phyloP scores from a whole-genome alignment of 2,329 filamentous ascomycete genomes.

The Cercospora beticola region DNA sequence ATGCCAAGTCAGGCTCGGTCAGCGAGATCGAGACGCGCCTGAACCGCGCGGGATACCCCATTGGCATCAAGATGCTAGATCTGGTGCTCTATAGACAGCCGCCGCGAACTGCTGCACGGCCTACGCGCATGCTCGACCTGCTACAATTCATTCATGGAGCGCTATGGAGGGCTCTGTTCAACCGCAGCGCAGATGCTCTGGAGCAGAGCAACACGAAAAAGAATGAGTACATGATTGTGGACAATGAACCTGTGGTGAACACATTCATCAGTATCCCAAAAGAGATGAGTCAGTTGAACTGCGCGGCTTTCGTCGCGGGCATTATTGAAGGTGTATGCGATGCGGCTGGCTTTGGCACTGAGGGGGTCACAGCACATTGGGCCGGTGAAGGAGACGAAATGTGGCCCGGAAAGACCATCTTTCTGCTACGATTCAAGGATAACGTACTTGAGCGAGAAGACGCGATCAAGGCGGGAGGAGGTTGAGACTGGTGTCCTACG shows the following conservation, averaged over 20 bases:
- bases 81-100: slow-evolving; percentile 85
- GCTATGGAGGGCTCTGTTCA: slow-evolving; percentile 90
- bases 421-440: slow-evolving; percentile 87
- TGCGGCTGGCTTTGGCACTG: slow-evolving; percentile 80
- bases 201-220: slow-evolving; percentile 84
- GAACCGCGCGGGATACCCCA: slow-evolving; percentile 68
- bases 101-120: slow-evolving; percentile 65
- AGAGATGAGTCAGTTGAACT: slow-evolving; percentile 96
- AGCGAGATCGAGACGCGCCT: slow-evolving; percentile 72
- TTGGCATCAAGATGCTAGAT: slow-evolving; percentile 92
- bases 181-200: slow-evolving; percentile 83
- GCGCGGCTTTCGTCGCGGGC: slow-evolving; percentile 90
- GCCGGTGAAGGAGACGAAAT: slow-evolving; percentile 60
- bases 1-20: slow-evolving; percentile 84
- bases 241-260: slow-evolving; percentile 96
- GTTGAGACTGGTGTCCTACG: slow-evolving; percentile 17
- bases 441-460: slow-evolving; percentile 90
- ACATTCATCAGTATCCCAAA: slow-evolving; percentile 88
- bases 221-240: slow-evolving; percentile 98
- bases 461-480: slow-evolving; percentile 37
- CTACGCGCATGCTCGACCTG: slow-evolving; percentile 83
- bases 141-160: slow-evolving; percentile 94
- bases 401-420: slow-evolving; percentile 96
- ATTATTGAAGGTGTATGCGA: slow-evolving; percentile 96
- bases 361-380: slow-evolving; percentile 82